phyloP scores from a whole-genome alignment of 148 eudicot genomes.

The Chenopodium suecicum region DNA sequence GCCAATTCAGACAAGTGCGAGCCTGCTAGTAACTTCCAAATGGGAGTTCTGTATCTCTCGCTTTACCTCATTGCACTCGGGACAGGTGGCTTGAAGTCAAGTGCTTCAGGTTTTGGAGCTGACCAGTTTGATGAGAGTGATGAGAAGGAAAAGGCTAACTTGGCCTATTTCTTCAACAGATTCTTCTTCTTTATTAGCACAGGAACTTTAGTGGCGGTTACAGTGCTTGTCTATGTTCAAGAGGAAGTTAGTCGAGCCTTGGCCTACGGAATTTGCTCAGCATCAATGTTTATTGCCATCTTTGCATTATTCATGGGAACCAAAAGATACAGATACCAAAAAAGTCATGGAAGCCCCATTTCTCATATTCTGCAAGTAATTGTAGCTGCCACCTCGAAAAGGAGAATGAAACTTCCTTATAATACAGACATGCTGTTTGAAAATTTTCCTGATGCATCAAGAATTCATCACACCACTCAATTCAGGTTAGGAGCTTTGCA shows the following conservation, averaged over 20 bases:
- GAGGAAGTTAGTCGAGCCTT: conserved; percentile 64
- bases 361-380: conserved; percentile 62
- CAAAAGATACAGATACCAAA: conserved; percentile 60
- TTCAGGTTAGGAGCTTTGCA: conserved; percentile 32
- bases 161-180: conserved; percentile 74
- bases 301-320: conserved; percentile 50
- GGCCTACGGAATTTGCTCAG: conserved; percentile 74
- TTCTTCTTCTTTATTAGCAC: conserved; percentile 79
- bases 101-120: conserved; percentile 38
- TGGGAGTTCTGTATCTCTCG: conserved; percentile 45
- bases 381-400: conserved; percentile 56
- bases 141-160: conserved; percentile 54
- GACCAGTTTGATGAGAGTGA: conserved; percentile 44
- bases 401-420: conserved; percentile 43
- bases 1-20: conserved; percentile 32
- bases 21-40: conserved; percentile 55
- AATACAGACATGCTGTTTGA: conserved; percentile 46
- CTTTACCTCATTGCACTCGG: conserved; percentile 39
- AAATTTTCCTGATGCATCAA: conserved; percentile 39
- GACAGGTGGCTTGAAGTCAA: conserved; percentile 38
- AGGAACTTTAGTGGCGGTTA: conserved; percentile 75
- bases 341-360: conserved; percentile 64
- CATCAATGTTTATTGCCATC: conserved; percentile 55
- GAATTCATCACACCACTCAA: conserved; percentile 62
- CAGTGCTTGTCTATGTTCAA: conserved; percentile 71